Evolutionary conservation across 495 filamentous ascomycete genomes (phyloP).

Genomic region (Penicillium egyptiacum): DNA sequence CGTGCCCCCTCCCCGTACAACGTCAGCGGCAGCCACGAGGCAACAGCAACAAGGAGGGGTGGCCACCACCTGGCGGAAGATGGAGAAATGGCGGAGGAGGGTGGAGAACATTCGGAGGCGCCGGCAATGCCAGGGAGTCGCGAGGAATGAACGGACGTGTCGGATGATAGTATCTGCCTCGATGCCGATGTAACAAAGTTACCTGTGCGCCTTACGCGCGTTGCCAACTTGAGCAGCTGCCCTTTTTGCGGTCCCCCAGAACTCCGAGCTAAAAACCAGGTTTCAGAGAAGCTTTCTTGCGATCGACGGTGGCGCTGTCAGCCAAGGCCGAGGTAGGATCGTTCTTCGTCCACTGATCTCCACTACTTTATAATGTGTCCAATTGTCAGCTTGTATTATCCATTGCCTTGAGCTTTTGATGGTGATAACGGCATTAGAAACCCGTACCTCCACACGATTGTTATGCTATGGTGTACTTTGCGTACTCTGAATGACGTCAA

Average conservation of each 20-base stretch:
- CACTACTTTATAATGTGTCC: not conserved
- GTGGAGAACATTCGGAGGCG: constrained; percentile 6
- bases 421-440: not conserved
- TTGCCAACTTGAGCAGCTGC: not conserved
- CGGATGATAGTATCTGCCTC: not conserved
- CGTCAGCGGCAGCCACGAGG: constrained; percentile 10
- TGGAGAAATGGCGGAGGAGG: constrained; percentile 10
- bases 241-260: not conserved
- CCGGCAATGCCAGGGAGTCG: constrained; percentile 8
- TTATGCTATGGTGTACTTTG: not conserved
- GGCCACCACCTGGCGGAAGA: not conserved
- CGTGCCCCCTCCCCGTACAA: not conserved
- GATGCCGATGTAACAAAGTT: not conserved
- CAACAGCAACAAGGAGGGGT: constrained; percentile 5
- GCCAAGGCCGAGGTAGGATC: not conserved
- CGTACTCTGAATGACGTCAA: not conserved
- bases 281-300: constrained; percentile 9
- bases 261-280: not conserved
- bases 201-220: not conserved
- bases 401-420: not conserved
- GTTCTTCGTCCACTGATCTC: not conserved
- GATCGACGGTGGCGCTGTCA: constrained; percentile 12
- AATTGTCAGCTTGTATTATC: not conserved
- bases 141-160: not conserved
- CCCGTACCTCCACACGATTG: not conserved